Evolutionary conservation across 129 eudicot genomes (phyloP).

Genomic region (Deinandra increscens): DNA sequence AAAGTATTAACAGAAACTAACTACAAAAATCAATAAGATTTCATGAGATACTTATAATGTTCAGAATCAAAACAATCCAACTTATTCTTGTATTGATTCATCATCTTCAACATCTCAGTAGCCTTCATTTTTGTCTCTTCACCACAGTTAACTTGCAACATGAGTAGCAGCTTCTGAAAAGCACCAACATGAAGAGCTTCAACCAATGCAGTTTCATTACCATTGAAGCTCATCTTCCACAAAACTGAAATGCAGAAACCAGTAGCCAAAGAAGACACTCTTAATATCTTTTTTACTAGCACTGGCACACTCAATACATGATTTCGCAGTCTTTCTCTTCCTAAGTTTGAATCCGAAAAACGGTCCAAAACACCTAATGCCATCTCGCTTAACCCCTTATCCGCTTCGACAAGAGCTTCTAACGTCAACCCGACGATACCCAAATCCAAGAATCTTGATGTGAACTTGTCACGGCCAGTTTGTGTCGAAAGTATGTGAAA

Average conservation of each 20-base stretch:
- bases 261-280: slow-evolving; percentile 67
- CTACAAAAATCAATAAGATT: slow-evolving; percentile 40
- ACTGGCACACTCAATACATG: slow-evolving; percentile 63
- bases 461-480: slow-evolving; percentile 8
- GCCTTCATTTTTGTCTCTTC: slow-evolving; percentile 67
- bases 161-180: slow-evolving; percentile 77
- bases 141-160: slow-evolving; percentile 77
- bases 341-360: slow-evolving; percentile 36
- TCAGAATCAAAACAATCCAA: slow-evolving; percentile 72
- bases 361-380: slow-evolving; percentile 59
- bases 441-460: slow-evolving; percentile 42
- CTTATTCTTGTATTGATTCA: slow-evolving; percentile 63
- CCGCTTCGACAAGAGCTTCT: slow-evolving; percentile 54
- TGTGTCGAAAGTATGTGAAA: slow-evolving; percentile 44
- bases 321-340: slow-evolving; percentile 35
- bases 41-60: slow-evolving; percentile 65
- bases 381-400: slow-evolving; percentile 60
- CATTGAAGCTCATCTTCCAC: slow-evolving; percentile 56
- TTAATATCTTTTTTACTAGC: slow-evolving; percentile 65
- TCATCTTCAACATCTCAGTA: slow-evolving; percentile 73
- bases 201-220: slow-evolving; percentile 33
- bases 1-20: slow-evolving; percentile 20
- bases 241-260: slow-evolving; percentile 53
- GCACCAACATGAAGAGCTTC: slow-evolving; percentile 79
- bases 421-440: slow-evolving; percentile 42